phyloP scores from a whole-genome alignment of 108 stramenopile species.

The Nitzschia palea region DNA sequence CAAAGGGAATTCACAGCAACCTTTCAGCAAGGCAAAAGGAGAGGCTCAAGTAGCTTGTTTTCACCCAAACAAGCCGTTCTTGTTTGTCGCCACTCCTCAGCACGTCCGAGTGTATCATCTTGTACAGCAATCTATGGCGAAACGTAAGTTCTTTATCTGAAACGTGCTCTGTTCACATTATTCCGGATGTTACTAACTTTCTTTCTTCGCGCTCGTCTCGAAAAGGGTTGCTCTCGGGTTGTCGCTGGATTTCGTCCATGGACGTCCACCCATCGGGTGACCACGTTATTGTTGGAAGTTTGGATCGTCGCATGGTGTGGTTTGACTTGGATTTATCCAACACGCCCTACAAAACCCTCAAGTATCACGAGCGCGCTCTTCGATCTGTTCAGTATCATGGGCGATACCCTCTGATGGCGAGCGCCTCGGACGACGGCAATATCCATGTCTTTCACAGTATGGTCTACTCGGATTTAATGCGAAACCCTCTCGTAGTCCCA shows the following conservation, averaged over 20 bases:
- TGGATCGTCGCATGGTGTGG: constrained; percentile 97
- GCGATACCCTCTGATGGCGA: constrained; percentile 96
- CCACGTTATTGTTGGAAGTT: constrained; percentile 92
- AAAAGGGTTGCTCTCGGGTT: constrained; percentile 78
- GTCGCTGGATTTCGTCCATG: constrained; percentile 96
- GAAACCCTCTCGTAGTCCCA: constrained; percentile 96
- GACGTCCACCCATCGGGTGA: constrained; percentile 96
- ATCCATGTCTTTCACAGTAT: constrained; percentile 99
- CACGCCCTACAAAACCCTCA: constrained; percentile 95
- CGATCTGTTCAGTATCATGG: constrained; percentile 78
- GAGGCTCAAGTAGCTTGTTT: constrained; percentile 91
- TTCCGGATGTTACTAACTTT: constrained; percentile 16
- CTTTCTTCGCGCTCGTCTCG: constrained; percentile 11
- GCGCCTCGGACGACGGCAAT: constrained; percentile 95
- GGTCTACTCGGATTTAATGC: constrained; percentile 94
- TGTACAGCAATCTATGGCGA: constrained; percentile 92
- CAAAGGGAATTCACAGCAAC: constrained; percentile 92
- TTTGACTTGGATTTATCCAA: constrained; percentile 95
- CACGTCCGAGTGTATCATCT: constrained; percentile 96
- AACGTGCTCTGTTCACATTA: constrained; percentile 4
- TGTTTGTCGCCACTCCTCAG: constrained; percentile 95
- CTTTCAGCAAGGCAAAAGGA: constrained; percentile 90
- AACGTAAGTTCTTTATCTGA: constrained; percentile 47
- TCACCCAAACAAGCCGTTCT: constrained; percentile 95
- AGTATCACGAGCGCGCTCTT: constrained; percentile 93